Evolutionary conservation across 306 rosid genomes (phyloP).

Genomic region (Trifolium subterraneum): DNA sequence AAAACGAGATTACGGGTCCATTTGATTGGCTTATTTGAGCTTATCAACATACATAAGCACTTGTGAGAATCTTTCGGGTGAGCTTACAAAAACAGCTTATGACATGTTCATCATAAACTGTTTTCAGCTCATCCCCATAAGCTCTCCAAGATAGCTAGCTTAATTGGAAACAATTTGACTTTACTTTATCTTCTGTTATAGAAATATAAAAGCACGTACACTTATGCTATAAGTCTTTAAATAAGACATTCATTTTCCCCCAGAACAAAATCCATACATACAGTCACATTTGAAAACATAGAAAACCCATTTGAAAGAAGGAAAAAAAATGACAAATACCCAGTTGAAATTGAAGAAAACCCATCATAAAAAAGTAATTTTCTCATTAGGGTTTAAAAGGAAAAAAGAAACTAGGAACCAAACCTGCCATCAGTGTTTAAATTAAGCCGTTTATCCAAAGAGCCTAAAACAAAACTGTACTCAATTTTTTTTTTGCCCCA

Average conservation of each 20-base stretch:
- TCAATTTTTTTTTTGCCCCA: not conserved
- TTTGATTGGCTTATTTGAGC: not conserved
- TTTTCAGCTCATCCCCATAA: too few relatives aligned
- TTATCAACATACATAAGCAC: not conserved
- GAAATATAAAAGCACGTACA: not conserved
- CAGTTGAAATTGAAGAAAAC: not conserved
- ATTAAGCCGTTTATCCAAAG: not conserved
- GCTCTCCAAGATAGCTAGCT: not conserved
- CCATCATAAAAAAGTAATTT: not conserved
- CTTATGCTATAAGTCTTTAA: not conserved
- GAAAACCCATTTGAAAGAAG: not conserved
- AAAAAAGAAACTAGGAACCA: too few relatives aligned
- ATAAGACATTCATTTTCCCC: not conserved
- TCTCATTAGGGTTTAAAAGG: not conserved
- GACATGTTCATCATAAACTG: not conserved
- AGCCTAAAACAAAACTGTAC: not conserved
- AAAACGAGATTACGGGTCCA: not conserved
- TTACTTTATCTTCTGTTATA: not conserved
- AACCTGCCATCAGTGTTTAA: slow-evolving; percentile 55
- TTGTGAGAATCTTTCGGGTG: not conserved
- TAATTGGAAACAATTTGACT: not conserved
- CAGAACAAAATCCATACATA: not conserved
- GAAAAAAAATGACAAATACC: not conserved
- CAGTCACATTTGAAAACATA: not conserved
- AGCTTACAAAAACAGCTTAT: not conserved